Conservation (phyloP, 768 basidiomycete species). For the Flagelloscypha sp. region DNA sequence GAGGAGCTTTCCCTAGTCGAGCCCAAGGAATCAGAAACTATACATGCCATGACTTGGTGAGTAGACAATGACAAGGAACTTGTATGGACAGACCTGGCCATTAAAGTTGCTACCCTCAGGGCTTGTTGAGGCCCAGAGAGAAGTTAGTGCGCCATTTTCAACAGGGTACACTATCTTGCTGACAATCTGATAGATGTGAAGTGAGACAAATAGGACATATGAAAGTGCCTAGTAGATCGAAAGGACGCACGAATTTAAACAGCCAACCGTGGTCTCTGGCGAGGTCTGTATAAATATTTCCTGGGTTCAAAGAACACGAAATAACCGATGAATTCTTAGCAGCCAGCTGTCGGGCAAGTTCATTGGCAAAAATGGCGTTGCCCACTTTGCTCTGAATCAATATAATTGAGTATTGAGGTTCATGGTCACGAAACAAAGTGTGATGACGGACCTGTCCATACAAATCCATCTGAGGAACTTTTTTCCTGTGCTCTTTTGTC, state of each 20-base stretch:
- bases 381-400: too few species aligned
- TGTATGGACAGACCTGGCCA: too few species aligned
- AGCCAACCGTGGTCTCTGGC: constrained; percentile 13
- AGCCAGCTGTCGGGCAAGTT: constrained; percentile 27
- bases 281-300: constrained; percentile 20
- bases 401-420: too few species aligned
- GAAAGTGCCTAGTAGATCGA: constrained; percentile 3
- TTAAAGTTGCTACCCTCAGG: constrained; percentile 21
- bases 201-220: background rate
- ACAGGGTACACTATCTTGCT: constrained; percentile 16
- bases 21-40: constrained; percentile 45
- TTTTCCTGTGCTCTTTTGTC: too few species aligned
- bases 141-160: constrained; percentile 26
- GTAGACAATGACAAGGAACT: too few species aligned
- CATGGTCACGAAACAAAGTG: too few species aligned
- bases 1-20: constrained; percentile 22
- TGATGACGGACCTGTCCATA: background rate
- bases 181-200: constrained; percentile 6
- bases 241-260: constrained; percentile 5
- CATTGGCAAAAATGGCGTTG: constrained; percentile 27
- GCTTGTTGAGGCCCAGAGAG: constrained; percentile 28
- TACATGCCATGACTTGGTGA: too few species aligned
- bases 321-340: constrained; percentile 26
- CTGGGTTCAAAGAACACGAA: too few species aligned
- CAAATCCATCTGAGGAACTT: too few species aligned